Conservation (phyloP, 2,329 filamentous ascomycete genomes). For the Akanthomyces muscarius region DNA sequence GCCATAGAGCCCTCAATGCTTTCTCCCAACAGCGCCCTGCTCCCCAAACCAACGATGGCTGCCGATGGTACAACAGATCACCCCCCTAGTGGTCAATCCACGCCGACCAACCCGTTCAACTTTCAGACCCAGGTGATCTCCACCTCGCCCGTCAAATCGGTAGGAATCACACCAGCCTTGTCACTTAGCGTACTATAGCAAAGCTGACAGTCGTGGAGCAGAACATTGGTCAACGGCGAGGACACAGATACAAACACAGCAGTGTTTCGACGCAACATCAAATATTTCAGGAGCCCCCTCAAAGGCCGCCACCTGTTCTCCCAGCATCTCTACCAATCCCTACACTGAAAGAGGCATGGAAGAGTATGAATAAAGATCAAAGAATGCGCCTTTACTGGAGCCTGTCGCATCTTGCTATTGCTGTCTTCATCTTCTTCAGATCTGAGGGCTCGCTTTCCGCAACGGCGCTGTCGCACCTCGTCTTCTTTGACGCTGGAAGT, state of each 20-base stretch:
- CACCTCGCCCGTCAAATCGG: conserved; percentile 72
- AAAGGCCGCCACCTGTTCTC: conserved; percentile 78
- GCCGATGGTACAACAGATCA: conserved; percentile 20
- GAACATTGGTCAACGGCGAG: conserved; percentile 86
- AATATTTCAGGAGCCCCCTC: conserved; percentile 90
- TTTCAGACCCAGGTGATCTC: conserved; percentile 81
- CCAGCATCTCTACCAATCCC: conserved; percentile 90
- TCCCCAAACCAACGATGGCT: conserved; percentile 26
- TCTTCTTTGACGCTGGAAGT: conserved; percentile 92
- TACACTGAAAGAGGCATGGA: conserved; percentile 80
- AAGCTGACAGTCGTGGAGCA: conserved; percentile 34
- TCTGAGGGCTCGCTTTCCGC: conserved; percentile 83
- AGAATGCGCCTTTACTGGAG: conserved; percentile 83
- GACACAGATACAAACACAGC: conserved; percentile 97
- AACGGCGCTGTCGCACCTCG: conserved; percentile 85
- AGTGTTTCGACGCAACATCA: conserved; percentile 85
- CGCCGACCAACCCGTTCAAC: conserved; percentile 76
- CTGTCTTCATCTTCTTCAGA: conserved; percentile 79
- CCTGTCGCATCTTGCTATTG: conserved; percentile 78
- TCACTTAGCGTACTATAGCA: background rate
- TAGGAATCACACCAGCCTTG: conserved; percentile 36
- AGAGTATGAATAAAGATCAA: conserved; percentile 86
- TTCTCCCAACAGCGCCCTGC: background rate
- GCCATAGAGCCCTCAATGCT: background rate
- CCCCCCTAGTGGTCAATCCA: conserved; percentile 14